Base-by-base conservation (phyloP, 78 protist genomes). In the Creolimax fragrantissima region DNA sequence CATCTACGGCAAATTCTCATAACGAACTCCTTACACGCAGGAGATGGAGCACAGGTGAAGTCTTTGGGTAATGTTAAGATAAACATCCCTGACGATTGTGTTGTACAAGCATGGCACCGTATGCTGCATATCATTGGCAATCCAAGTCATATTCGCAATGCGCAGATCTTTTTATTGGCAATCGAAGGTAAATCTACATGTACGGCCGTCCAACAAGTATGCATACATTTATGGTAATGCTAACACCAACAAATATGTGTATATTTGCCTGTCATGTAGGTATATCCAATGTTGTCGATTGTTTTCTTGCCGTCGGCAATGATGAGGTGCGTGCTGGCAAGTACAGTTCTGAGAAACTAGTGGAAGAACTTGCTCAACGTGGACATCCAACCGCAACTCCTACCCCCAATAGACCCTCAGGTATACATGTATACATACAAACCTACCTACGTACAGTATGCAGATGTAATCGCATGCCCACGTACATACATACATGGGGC, bases 51-150 rank as follows among this genome's bases (percentile, higher is more conserved):
- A n/a, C n/a, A n/a, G n/a, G n/a, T n/a, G n/a, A n/a, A n/a, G n/a
- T n/a, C n/a, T n/a, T n/a, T 83, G 35, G 86, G 86, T 6, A 24
- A 6, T 24, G 86, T 83, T 24, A 83, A 83, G 35, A 83, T 83
- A 6, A 83, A 83, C 7, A 83, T 83, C 42, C 86, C 86, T 41
- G 86, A 83, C 35, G 86, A 6, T 2, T 83, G 86, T 83, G 86
- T 24, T 24, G 86, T 83, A 41, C 86, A 83, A 41, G 7, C 42
- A 5, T 83, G 86, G 86, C 86, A 83, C 7, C 86, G 86, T 83
- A 83, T 83, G 86, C 86, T 83, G 86, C 86, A 83, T 11, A 5
- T 83, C 86, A 83, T 83, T 5, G 86, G 86, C 7, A 83, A 83
- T 24, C 86, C 86, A 24, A 83, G 42, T 41, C 7, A 83, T 6